Evolutionary conservation across 2,329 filamentous ascomycete genomes (phyloP), one percentile per base, ranked within the genome.

Genomic region (Aspergillus tamarii): DNA sequence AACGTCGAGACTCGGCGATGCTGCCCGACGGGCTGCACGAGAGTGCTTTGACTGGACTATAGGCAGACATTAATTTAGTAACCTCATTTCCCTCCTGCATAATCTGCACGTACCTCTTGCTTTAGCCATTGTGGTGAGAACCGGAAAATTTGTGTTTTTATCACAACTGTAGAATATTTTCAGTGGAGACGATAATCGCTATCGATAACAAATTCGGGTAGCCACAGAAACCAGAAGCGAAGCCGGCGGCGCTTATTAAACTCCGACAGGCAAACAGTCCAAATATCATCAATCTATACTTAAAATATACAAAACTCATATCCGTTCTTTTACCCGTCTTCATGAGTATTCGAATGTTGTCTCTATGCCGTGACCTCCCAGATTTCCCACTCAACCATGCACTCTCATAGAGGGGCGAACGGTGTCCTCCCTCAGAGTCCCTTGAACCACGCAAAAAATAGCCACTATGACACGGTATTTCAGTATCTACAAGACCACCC

Each of bases 21-120:
- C 81, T 65, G 82, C 86, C 69, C 87, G 82, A 67, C 86, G 83
- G 43, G 85, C 85, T 61, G 87, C 86, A 62, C 87, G 85, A 57
- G 87, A 88, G 71, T 85, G 85, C 19, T 81, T 67, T 2, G 85
- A 84, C 56, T 82, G 78, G 63, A 81, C 85, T 88, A 55, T 64
- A 67, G 67, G 58, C 23, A 53, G 28, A 30, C 52, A 50, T 16
- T 54, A 52, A 45, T 62, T 60, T 68, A 60, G 59, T 50, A 48
- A 28, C 43, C 23, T 50, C 28, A 30, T 41, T 23, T 34, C 54
- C 16, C 36, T 23, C 11, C 4, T 32, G 12, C n/a, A 57, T 3
- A 10, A 53, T 12, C 3, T n/a, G 14, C 21, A 73, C 72, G 72
- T 67, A 72, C 75, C 61, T 63, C 69, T 78, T 55, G 74, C 78